Percentiles rank a stretch among this genome's conserved stretches.
These are phyloP conservation scores for Pichia sp. DNA, from an alignment of 1,139 yeast genomes.

Conservation along the genomic window DNA sequence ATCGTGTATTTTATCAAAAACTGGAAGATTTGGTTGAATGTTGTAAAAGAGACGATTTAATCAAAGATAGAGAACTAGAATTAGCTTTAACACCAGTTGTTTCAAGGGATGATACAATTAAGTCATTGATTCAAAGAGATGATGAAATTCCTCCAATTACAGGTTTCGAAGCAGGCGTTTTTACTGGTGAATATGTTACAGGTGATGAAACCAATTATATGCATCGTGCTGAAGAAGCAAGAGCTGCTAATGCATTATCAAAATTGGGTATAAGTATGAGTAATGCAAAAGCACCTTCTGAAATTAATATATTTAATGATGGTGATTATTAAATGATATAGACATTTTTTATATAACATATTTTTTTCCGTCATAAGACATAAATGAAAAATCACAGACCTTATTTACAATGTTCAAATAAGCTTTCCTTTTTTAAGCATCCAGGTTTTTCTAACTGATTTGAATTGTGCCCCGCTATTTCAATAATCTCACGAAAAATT, in stretches of 20 bases:
- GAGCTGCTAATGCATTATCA: conserved; percentile 67
- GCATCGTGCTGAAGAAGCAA: conserved; percentile 71
- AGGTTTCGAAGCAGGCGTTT: conserved; percentile 92
- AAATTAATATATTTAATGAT: conserved; percentile 80
- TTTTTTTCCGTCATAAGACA: too few relatives aligned
- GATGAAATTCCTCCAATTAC: conserved; percentile 32
- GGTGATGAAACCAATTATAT: conserved; percentile 83
- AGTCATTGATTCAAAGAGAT: conserved; percentile 21
- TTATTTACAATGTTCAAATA: too few relatives aligned
- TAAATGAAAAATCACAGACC: too few relatives aligned
- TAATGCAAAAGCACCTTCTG: conserved; percentile 83
- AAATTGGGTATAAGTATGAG: conserved; percentile 31
- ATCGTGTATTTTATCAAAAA: conserved; percentile 81
- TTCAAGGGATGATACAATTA: conserved; percentile 25
- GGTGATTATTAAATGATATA: conserved; percentile 52
- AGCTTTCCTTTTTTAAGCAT: too few relatives aligned
- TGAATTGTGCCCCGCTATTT: too few relatives aligned
- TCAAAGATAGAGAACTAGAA: conserved; percentile 30
- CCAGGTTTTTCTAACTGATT: too few relatives aligned
- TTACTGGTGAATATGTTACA: conserved; percentile 88
- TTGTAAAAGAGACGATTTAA: conserved; percentile 47
- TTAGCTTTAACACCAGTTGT: conserved; percentile 30
- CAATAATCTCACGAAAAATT: too few relatives aligned
- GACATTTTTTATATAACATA: neutral
- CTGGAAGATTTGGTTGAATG: conserved; percentile 76